Conservation (phyloP, 1,139 yeast genomes). For the Candida labiduridarum region DNA sequence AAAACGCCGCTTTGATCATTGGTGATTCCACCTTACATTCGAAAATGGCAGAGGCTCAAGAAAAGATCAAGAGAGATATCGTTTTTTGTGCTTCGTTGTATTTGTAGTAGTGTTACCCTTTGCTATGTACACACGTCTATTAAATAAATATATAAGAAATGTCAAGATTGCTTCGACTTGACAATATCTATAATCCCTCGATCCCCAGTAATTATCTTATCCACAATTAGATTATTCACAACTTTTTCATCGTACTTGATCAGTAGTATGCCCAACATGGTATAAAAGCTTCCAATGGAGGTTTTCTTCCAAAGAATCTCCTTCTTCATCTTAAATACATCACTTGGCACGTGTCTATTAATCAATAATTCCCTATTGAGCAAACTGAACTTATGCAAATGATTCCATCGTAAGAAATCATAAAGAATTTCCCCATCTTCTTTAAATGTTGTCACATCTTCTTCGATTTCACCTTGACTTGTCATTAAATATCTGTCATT, state of each 20-base stretch:
- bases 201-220: slow-evolving; percentile 30
- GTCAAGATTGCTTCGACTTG: slow-evolving; percentile 1
- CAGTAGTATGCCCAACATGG: slow-evolving; percentile 41
- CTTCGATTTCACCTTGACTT: slow-evolving; percentile 28
- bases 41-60: slow-evolving; percentile 92
- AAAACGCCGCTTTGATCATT: slow-evolving; percentile 89
- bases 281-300: slow-evolving; percentile 40
- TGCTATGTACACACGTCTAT: neutral
- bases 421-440: slow-evolving; percentile 26
- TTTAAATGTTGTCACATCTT: slow-evolving; percentile 20
- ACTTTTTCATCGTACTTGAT: slow-evolving; percentile 29
- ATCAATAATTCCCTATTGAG: slow-evolving; percentile 11
- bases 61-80: slow-evolving; percentile 91
- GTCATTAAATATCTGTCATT: slow-evolving; percentile 30
- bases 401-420: slow-evolving; percentile 36
- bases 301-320: slow-evolving; percentile 26
- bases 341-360: slow-evolving; percentile 2
- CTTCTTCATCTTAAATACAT: slow-evolving; percentile 15
- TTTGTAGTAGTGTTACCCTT: slow-evolving; percentile 40
- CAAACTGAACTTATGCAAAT: slow-evolving; percentile 20
- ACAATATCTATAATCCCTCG: slow-evolving; percentile 24
- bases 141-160: neutral
- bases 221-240: slow-evolving; percentile 17
- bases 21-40: slow-evolving; percentile 89
- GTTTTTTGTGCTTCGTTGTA: slow-evolving; percentile 96